Percentiles rank a stretch among this genome's conserved stretches.
Evolutionary conservation across 177 flowering plant genomes (phyloP).

Genomic region (Vitis hybrid): DNA sequence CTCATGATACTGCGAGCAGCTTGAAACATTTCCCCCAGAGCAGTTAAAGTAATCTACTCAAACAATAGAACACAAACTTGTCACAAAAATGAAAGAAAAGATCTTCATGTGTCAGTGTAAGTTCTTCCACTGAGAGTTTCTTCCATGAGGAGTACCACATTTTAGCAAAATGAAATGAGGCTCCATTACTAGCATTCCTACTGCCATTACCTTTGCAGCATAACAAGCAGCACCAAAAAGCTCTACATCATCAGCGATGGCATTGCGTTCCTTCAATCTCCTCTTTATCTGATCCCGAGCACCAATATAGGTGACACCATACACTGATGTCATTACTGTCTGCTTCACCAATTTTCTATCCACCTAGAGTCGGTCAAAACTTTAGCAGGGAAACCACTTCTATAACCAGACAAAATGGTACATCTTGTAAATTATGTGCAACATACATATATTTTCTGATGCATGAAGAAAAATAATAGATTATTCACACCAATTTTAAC

Average conservation of each 20-base stretch:
- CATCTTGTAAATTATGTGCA: no score
- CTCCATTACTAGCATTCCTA: background rate
- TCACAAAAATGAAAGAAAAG: background rate
- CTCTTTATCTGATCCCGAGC: conserved; percentile 76
- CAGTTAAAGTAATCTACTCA: conserved; percentile 62
- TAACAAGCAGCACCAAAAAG: conserved; percentile 66
- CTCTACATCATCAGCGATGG: conserved; percentile 45
- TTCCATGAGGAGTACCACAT: background rate
- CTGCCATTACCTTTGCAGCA: conserved; percentile 62
- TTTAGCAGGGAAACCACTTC: background rate
- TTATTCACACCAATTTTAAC: no score
- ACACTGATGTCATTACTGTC: conserved; percentile 87
- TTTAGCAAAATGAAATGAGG: background rate
- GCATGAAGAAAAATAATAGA: no score
- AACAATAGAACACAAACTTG: conserved; percentile 6
- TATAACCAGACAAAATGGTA: no score
- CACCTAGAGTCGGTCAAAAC: conserved; percentile 36
- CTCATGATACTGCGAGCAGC: conserved; percentile 74
- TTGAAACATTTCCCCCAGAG: conserved; percentile 76
- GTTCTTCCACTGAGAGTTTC: no score
- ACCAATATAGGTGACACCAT: conserved; percentile 81
- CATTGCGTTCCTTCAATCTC: conserved; percentile 64
- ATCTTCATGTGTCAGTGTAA: background rate
- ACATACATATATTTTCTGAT: no score
- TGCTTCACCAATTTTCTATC: conserved; percentile 82